Percentiles rank a stretch among this genome's conserved stretches.
Conservation (phyloP, 768 basidiomycete genomes). For the Epithele typhae region DNA sequence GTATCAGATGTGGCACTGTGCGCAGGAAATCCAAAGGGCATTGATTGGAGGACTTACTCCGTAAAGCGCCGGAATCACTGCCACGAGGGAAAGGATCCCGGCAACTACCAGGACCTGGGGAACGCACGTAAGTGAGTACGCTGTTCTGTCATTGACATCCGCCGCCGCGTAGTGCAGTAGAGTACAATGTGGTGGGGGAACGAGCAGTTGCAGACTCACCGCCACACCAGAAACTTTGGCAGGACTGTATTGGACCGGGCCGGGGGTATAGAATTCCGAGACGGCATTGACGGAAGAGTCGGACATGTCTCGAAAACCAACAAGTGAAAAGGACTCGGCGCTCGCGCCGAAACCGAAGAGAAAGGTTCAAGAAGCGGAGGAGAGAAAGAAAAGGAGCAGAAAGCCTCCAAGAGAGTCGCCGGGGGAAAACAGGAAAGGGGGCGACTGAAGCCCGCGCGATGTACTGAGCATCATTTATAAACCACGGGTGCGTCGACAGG, state of each 20-base stretch:
- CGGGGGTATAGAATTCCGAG: neutral
- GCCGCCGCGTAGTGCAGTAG: neutral
- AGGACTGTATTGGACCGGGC: constrained; percentile 1
- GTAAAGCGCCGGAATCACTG: constrained; percentile 21
- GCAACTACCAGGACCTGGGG: constrained; percentile 23
- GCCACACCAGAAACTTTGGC: constrained; percentile 8
- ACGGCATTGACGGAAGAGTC: neutral
- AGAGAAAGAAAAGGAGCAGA: no score
- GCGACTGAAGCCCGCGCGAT: no score
- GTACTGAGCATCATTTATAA: no score
- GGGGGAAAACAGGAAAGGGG: no score
- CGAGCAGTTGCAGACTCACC: constrained; percentile 1
- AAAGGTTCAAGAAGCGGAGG: no score
- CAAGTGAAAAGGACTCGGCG: no score
- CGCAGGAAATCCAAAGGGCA: neutral
- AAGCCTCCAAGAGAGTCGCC: no score
- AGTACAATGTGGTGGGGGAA: neutral
- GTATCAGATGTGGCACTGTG: neutral
- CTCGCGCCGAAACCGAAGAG: no score
- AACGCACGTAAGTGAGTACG: neutral
- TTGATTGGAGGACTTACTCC: constrained; percentile 15
- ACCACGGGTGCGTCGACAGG: no score
- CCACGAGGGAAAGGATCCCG: constrained; percentile 23
- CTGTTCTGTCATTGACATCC: no score
- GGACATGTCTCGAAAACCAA: no score